A percentile compares a stretch with the other conserved stretches of the same genome.
Evolutionary conservation across 2,329 filamentous ascomycete species (phyloP).

Genomic region (Botrytis aclada): DNA sequence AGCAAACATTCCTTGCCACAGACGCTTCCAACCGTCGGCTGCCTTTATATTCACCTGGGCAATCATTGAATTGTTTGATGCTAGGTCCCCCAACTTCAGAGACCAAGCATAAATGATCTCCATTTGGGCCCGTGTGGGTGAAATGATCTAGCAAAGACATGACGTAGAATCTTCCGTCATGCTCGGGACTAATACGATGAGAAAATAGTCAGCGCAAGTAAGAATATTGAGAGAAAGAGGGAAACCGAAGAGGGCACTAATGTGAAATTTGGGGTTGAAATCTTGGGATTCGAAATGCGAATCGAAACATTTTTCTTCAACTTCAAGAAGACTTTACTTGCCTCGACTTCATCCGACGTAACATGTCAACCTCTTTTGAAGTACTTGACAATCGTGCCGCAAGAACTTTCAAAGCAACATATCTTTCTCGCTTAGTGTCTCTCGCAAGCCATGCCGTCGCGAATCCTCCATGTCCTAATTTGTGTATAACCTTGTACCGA

Average conservation of each 20-base stretch:
- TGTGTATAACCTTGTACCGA: slow-evolving; percentile 45
- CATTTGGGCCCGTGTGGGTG: slow-evolving; percentile 42
- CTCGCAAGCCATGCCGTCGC: slow-evolving; percentile 47
- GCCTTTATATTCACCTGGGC: slow-evolving; percentile 25
- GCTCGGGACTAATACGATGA: not conserved
- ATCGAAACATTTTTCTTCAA: not conserved
- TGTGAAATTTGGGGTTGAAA: not conserved
- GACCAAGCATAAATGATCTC: slow-evolving; percentile 45
- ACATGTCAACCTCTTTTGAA: slow-evolving; percentile 25
- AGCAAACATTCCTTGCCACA: slow-evolving; percentile 24
- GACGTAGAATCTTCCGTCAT: slow-evolving; percentile 22
- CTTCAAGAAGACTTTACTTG: not conserved
- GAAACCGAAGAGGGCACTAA: not conserved
- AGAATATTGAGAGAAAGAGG: not conserved
- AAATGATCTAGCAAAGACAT: slow-evolving; percentile 31
- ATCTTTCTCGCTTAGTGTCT: slow-evolving; percentile 27
- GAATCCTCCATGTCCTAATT: slow-evolving; percentile 46
- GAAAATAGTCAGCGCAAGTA: not conserved
- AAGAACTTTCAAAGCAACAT: slow-evolving; percentile 29
- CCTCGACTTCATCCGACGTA: slow-evolving; percentile 21
- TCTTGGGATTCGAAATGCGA: not conserved
- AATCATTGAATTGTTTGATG: slow-evolving; percentile 28
- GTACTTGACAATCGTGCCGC: slow-evolving; percentile 22
- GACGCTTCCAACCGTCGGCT: slow-evolving; percentile 24
- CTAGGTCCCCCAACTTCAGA: slow-evolving; percentile 27